These are phyloP conservation scores for Cephalotrichum gorgonifer DNA, from an alignment of 2,329 filamentous ascomycete species.

Conservation along the genomic window DNA sequence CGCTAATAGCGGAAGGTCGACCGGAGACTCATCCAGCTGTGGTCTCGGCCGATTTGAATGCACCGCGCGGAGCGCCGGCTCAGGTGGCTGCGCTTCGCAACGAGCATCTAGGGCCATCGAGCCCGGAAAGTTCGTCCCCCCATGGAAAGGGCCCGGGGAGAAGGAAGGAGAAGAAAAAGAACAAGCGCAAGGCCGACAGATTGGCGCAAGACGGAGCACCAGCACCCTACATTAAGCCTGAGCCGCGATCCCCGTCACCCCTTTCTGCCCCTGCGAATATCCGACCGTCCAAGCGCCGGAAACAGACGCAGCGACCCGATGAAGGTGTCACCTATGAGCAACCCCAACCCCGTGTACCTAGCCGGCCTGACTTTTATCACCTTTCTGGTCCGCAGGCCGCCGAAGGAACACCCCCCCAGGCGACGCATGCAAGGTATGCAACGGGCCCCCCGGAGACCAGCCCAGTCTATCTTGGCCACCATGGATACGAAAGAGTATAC, in stretches of 20 bases:
- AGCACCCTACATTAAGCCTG: conserved; percentile 50
- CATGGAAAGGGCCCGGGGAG: conserved; percentile 38
- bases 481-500: background rate
- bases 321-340: background rate
- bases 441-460: background rate
- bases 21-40: conserved; percentile 8
- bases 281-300: conserved; percentile 47
- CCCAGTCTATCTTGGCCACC: background rate
- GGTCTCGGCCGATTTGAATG: conserved; percentile 7
- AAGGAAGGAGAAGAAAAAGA: conserved; percentile 40
- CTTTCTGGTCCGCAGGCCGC: background rate
- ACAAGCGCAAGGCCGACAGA: conserved; percentile 40
- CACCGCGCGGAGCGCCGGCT: conserved; percentile 26
- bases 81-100: conserved; percentile 49
- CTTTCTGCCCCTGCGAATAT: conserved; percentile 39
- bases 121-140: conserved; percentile 47
- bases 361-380: conserved; percentile 4
- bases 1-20: conserved; percentile 31
- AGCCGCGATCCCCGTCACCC: conserved; percentile 55
- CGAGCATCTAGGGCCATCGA: conserved; percentile 36
- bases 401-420: background rate
- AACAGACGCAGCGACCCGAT: conserved; percentile 24
- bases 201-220: conserved; percentile 34
- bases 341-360: background rate
- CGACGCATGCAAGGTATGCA: background rate